Evolutionary conservation across 768 basidiomycete species (phyloP).

Genomic region (Pilatotrama ljubarskyi): DNA sequence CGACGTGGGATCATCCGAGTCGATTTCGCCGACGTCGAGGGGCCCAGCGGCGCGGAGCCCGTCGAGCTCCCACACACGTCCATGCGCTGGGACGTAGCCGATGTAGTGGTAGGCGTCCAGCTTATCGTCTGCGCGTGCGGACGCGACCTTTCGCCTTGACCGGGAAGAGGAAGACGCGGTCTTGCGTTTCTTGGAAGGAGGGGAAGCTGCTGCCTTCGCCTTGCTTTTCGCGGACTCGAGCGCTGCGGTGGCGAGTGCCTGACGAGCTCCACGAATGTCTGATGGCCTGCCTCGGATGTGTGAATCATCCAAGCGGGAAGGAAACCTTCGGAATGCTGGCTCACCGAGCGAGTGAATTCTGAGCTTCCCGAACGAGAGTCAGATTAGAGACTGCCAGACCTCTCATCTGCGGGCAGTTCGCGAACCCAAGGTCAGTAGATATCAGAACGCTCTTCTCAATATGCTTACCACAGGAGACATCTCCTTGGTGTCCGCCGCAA

Average conservation of each 20-base stretch:
- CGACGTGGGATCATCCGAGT: conserved; percentile 10
- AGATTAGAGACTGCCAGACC: conserved; percentile 62
- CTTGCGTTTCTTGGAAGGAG: conserved; percentile 39
- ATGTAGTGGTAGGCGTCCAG: conserved; percentile 65
- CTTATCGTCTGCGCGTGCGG: conserved; percentile 31
- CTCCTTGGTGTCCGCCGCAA: conserved; percentile 50
- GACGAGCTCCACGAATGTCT: conserved; percentile 55
- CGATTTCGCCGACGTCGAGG: conserved; percentile 60
- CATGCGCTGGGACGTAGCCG: conserved; percentile 60
- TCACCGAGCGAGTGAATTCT: conserved; percentile 63
- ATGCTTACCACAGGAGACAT: conserved; percentile 59
- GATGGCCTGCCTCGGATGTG: conserved; percentile 42
- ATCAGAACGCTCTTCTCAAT: no score
- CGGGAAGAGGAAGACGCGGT: conserved; percentile 20
- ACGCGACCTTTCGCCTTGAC: conserved; percentile 27
- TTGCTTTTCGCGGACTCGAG: conserved; percentile 44
- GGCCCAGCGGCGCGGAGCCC: conserved; percentile 58
- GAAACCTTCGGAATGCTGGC: conserved; percentile 12
- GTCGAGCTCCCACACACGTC: conserved; percentile 73
- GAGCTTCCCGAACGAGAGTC: conserved; percentile 51
- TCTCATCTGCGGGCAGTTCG: conserved; percentile 48
- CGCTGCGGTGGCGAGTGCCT: conserved; percentile 46
- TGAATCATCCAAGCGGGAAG: not conserved
- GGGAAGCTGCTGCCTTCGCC: conserved; percentile 35
- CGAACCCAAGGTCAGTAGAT: no score